These are phyloP conservation scores for Knoxdaviesia capensis DNA, from an alignment of 2,329 filamentous ascomycete species.

Conservation along the genomic window DNA sequence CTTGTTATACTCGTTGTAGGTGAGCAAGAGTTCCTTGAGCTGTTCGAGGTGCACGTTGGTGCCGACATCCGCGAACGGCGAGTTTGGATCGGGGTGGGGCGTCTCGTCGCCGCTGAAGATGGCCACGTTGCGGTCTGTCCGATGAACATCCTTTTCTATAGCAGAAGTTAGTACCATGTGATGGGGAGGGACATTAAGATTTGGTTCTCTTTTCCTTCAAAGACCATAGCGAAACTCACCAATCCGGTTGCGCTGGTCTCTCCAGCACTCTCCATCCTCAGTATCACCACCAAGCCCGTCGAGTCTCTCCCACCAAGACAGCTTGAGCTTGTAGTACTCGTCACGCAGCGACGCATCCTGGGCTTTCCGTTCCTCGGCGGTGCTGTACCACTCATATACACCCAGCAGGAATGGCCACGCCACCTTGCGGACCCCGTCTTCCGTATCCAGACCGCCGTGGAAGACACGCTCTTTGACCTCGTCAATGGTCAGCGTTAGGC, in stretches of 20 bases:
- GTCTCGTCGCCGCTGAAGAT: conserved; percentile 94
- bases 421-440: conserved; percentile 87
- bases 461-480: conserved; percentile 97
- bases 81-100: conserved; percentile 87
- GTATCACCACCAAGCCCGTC: conserved; percentile 61
- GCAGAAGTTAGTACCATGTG: conserved; percentile 5
- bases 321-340: conserved; percentile 86
- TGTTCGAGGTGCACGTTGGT: conserved; percentile 97
- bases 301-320: conserved; percentile 87
- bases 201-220: neutral
- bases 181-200: neutral
- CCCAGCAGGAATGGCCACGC: conserved; percentile 90
- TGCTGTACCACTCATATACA: conserved; percentile 86
- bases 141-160: conserved; percentile 93
- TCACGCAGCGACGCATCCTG: conserved; percentile 73
- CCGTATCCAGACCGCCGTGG: conserved; percentile 72
- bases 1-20: conserved; percentile 95
- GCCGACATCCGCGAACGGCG: conserved; percentile 77
- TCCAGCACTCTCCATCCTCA: conserved; percentile 87
- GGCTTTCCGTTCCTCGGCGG: conserved; percentile 62
- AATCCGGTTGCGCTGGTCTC: conserved; percentile 81
- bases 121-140: conserved; percentile 85
- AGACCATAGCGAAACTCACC: conserved; percentile 35
- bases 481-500: conserved; percentile 60
- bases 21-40: conserved; percentile 97